These are phyloP conservation scores for Sclerotinia trifoliorum DNA, from an alignment of 2,329 filamentous ascomycete species.

Conservation along the genomic window DNA sequence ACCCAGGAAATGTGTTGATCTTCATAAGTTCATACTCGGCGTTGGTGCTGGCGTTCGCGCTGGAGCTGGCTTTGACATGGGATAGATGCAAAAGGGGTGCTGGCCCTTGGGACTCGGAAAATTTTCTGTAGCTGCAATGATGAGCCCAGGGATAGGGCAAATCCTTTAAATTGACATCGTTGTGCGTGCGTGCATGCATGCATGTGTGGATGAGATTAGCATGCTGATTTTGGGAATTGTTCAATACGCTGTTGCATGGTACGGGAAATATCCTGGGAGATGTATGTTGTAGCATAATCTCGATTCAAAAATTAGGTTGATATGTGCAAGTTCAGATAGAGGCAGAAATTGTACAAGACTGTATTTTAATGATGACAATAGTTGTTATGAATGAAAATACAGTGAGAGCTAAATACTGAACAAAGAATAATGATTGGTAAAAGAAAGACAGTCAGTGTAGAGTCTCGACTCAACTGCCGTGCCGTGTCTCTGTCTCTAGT, in stretches of 20 bases:
- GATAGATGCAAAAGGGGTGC: not conserved
- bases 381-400: too few species aligned
- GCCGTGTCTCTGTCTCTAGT: not conserved
- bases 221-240: not conserved
- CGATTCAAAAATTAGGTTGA: too few species aligned
- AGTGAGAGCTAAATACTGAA: too few species aligned
- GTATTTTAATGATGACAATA: too few species aligned
- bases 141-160: conserved; percentile 11
- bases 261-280: not conserved
- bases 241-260: not conserved
- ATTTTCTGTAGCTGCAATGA: not conserved
- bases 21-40: conserved; percentile 14
- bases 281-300: not conserved
- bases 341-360: too few species aligned
- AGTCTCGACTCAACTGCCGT: conserved; percentile 3
- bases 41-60: conserved; percentile 4
- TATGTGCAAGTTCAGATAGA: too few species aligned
- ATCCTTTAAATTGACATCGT: conserved; percentile 8
- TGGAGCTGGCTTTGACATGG: conserved; percentile 6
- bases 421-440: too few species aligned
- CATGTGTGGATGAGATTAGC: not conserved
- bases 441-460: not conserved
- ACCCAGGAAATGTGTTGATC: conserved; percentile 2
- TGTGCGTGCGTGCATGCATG: not conserved
- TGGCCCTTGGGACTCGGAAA: not conserved